Evolutionary conservation across 495 filamentous ascomycete species (phyloP).

Genomic region (Neurospora terricola): DNA sequence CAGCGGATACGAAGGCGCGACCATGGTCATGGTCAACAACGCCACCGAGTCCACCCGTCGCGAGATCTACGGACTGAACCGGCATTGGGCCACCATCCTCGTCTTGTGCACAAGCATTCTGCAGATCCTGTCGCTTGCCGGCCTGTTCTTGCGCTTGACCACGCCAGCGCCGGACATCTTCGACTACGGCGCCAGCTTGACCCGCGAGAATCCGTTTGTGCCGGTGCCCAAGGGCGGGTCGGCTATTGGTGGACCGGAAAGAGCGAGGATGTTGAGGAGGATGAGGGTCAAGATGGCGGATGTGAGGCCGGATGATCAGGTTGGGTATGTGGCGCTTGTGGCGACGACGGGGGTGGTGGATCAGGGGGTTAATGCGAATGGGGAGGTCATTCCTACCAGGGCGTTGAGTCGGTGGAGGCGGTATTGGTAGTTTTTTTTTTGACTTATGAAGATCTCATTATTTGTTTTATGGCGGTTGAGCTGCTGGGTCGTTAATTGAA

Average conservation of each 20-base stretch:
- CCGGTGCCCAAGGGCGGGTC: background rate
- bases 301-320: background rate
- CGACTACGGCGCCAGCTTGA: background rate
- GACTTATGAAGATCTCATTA: too few species aligned
- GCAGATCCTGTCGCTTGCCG: background rate
- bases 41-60: background rate
- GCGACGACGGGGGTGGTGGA: background rate
- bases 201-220: background rate
- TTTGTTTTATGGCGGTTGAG: background rate
- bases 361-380: background rate
- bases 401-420: background rate
- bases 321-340: background rate
- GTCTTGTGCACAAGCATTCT: background rate
- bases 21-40: background rate
- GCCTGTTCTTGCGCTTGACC: background rate
- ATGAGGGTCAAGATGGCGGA: background rate
- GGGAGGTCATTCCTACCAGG: background rate
- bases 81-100: background rate
- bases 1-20: background rate
- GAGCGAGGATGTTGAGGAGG: background rate
- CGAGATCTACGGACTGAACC: background rate
- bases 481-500: background rate
- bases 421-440: background rate
- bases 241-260: background rate
- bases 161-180: background rate